phyloP scores from a whole-genome alignment of 2,329 filamentous ascomycete genomes.

The Trichophyton schoenleinii region DNA sequence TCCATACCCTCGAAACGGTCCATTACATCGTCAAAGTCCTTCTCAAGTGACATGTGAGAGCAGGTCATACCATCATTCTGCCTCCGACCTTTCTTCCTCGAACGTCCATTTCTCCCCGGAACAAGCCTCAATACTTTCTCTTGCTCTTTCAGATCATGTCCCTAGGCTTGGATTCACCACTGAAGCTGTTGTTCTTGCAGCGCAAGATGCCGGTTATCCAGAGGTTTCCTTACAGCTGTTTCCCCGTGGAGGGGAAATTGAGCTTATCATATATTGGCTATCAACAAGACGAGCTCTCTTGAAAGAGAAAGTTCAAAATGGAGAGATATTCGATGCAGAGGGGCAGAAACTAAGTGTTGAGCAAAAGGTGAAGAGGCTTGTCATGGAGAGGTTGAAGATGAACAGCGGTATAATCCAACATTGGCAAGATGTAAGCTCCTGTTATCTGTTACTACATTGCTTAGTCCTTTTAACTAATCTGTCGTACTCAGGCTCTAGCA shows the following conservation, averaged over 20 bases:
- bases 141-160: slow-evolving; percentile 61
- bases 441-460: background rate
- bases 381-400: slow-evolving; percentile 63
- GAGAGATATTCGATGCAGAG: slow-evolving; percentile 8
- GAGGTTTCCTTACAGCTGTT: slow-evolving; percentile 78
- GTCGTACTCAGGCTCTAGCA: slow-evolving; percentile 55
- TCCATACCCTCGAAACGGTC: background rate
- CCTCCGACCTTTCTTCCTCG: slow-evolving; percentile 27
- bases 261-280: slow-evolving; percentile 50
- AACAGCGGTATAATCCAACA: slow-evolving; percentile 61
- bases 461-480: background rate
- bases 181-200: slow-evolving; percentile 60
- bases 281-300: slow-evolving; percentile 29
- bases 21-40: background rate
- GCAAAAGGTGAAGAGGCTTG: slow-evolving; percentile 55
- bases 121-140: slow-evolving; percentile 65
- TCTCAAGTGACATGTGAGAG: background rate
- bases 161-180: slow-evolving; percentile 71
- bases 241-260: slow-evolving; percentile 65
- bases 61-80: slow-evolving; percentile 44
- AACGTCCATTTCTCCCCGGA: slow-evolving; percentile 45
- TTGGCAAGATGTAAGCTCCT: slow-evolving; percentile 67
- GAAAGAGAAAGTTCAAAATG: slow-evolving; percentile 20
- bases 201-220: slow-evolving; percentile 71
- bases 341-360: slow-evolving; percentile 37